These are phyloP conservation scores for Alternaria sp. DNA, from an alignment of 2,329 filamentous ascomycete species.

Conservation along the genomic window DNA sequence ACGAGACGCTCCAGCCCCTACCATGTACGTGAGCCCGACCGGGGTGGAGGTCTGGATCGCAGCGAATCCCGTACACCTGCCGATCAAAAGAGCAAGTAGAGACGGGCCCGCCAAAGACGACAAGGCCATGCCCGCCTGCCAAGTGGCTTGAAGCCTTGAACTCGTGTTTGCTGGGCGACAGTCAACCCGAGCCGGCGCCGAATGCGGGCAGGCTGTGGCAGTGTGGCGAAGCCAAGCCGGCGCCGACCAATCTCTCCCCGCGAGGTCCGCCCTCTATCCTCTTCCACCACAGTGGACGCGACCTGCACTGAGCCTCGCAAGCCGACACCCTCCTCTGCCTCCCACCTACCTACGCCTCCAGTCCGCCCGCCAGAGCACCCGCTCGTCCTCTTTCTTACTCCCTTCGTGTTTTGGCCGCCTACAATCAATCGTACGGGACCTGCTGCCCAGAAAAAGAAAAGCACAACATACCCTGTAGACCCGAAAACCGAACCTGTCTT, in stretches of 20 bases:
- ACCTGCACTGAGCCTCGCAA: slow-evolving; percentile 16
- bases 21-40: neutral
- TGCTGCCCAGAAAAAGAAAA: slow-evolving; percentile 7
- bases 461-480: neutral
- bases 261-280: slow-evolving; percentile 21
- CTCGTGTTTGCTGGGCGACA: slow-evolving; percentile 4
- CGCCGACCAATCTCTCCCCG: slow-evolving; percentile 27
- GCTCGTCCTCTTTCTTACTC: slow-evolving; percentile 40
- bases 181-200: neutral
- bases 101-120: slow-evolving; percentile 3
- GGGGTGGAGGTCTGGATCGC: slow-evolving; percentile 10
- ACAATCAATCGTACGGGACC: slow-evolving; percentile 1
- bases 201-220: slow-evolving; percentile 7
- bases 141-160: slow-evolving; percentile 10
- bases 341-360: slow-evolving; percentile 12
- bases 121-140: slow-evolving; percentile 19
- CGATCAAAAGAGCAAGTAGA: slow-evolving; percentile 5
- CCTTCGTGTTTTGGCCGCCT: slow-evolving; percentile 22
- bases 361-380: slow-evolving; percentile 18
- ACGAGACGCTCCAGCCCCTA: slow-evolving; percentile 3
- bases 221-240: slow-evolving; percentile 11
- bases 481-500: slow-evolving; percentile 1
- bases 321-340: slow-evolving; percentile 11
- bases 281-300: slow-evolving; percentile 22
- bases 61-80: neutral